Evolutionary conservation across 2,329 filamentous ascomycete species (phyloP), one percentile per base, ranked within the genome.

Genomic region (Sporothrix humicola): DNA sequence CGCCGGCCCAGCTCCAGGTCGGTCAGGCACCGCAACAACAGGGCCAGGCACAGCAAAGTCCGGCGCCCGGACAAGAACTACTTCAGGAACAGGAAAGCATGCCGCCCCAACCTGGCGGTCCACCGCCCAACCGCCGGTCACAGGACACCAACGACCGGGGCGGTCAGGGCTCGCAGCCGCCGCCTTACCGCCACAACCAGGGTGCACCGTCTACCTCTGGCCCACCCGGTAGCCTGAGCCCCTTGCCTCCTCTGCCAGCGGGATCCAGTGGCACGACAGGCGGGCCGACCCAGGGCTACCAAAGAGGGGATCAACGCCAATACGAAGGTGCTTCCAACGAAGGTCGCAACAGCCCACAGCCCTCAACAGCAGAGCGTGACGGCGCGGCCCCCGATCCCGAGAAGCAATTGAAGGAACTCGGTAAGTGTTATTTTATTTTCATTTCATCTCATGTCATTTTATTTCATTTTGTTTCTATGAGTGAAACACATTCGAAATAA

Each of bases 321-420:
- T 87, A 84, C 76, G 86, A 89, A 17, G 83, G 83, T 56, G 77
- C 78, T n/a, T 79, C 80, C 17, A 85, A 87, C 26, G 84, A 85
- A 66, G 87, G 86, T 50, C 85, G 87, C 74, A 87, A 87, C 78
- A 90, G 87, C 77, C 88, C 88, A 1, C 87, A 89, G 77, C 87
- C 87, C 3, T 80, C 84, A 7, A 80, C 82, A 23, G 77, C 78
- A 56, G 85, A 85, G 23, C 83, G 84, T 42, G 74, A 75, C 15
- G 81, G 82, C 37, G 79, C 72, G 0, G 61, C 80, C 13, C 78
- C 81, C 10, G 86, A 88, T 26, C 80, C 83, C 2, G 87, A 89
- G 31, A 89, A 89, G 79, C 82, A 84, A 58, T 85, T 88, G 74
- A 89, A 89, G 75, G 87, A 89, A 72, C 79, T 90, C 63, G 80